These are phyloP conservation scores for Pseudogymnoascus sp. DNA, from an alignment of 2,329 filamentous ascomycete species.

Conservation along the genomic window DNA sequence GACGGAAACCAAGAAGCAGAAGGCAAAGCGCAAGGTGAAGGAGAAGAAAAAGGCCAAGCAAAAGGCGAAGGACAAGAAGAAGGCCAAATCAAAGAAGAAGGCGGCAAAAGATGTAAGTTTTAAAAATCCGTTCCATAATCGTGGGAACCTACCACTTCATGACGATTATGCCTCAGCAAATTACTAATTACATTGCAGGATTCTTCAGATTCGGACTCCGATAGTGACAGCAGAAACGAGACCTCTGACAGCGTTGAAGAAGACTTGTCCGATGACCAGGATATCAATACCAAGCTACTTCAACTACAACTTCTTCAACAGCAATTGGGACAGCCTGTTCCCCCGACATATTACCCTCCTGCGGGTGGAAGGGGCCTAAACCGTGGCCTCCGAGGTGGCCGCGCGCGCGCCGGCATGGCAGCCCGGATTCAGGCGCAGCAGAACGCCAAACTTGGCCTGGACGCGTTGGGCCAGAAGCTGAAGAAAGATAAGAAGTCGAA, in stretches of 20 bases:
- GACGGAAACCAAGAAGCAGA: constrained; percentile 25
- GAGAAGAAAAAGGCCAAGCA: constrained; percentile 29
- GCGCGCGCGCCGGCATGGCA: constrained; percentile 12
- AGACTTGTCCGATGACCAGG: constrained; percentile 25
- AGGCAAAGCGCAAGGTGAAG: constrained; percentile 29
- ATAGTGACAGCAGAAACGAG: constrained; percentile 23
- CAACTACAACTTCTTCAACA: constrained; percentile 21
- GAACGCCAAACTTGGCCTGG: constrained; percentile 20
- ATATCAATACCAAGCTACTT: constrained; percentile 22
- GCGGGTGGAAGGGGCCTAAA: constrained; percentile 8
- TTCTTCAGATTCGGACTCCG: constrained; percentile 22
- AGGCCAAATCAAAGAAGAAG: constrained; percentile 33
- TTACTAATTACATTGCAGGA: constrained; percentile 16
- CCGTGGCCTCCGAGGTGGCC: constrained; percentile 12
- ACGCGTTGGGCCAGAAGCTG: constrained; percentile 19
- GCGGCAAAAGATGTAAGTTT: constrained; percentile 26
- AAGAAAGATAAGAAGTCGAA: constrained; percentile 33
- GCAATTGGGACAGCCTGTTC: constrained; percentile 14
- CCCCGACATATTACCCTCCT: constrained; percentile 10
- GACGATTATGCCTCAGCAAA: not conserved
- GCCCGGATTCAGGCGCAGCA: constrained; percentile 18
- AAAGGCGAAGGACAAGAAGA: constrained; percentile 27
- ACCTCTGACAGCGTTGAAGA: constrained; percentile 26
- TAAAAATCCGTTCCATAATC: constrained; percentile 6
- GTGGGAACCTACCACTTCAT: constrained; percentile 12